These are phyloP conservation scores for Diplosphaera chodatii DNA, from an alignment of 139 green algal species.

Conservation along the genomic window DNA sequence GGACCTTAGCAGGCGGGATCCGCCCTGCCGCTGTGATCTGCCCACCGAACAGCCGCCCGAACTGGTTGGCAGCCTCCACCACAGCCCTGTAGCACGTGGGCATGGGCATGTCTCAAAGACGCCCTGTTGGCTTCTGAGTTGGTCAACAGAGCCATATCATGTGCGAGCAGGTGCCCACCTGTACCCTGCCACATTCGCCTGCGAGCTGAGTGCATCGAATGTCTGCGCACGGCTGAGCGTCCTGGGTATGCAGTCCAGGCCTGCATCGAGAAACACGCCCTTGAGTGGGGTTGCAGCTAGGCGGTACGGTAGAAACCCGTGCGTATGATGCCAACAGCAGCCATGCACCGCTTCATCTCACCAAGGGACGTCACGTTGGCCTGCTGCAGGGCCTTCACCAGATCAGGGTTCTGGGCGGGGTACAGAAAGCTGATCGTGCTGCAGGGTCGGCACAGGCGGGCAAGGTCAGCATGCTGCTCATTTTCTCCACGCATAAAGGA, in stretches of 20 bases:
- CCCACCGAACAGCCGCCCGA: constrained; percentile 78
- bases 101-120: too few relatives aligned
- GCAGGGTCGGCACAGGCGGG: too few relatives aligned
- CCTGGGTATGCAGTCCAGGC: constrained; percentile 88
- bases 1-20: constrained; percentile 47
- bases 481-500: too few relatives aligned
- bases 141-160: too few relatives aligned
- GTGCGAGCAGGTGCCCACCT: too few relatives aligned
- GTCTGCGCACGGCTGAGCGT: constrained; percentile 67
- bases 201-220: constrained; percentile 76
- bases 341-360: constrained; percentile 12
- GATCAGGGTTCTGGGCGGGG: constrained; percentile 69
- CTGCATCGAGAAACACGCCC: too few relatives aligned
- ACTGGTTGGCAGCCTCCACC: constrained; percentile 69
- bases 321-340: too few relatives aligned
- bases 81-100: too few relatives aligned
- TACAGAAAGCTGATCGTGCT: constrained; percentile 74
- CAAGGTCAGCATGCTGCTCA: too few relatives aligned
- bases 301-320: too few relatives aligned
- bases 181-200: constrained; percentile 84
- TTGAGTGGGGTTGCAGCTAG: too few relatives aligned
- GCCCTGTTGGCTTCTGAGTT: too few relatives aligned
- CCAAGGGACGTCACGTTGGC: constrained; percentile 67
- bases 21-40: constrained; percentile 87
- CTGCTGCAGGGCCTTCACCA: constrained; percentile 54